Conservation (phyloP, 176 grass and related monocot genomes). For the Echinochloa phyllopogon region DNA sequence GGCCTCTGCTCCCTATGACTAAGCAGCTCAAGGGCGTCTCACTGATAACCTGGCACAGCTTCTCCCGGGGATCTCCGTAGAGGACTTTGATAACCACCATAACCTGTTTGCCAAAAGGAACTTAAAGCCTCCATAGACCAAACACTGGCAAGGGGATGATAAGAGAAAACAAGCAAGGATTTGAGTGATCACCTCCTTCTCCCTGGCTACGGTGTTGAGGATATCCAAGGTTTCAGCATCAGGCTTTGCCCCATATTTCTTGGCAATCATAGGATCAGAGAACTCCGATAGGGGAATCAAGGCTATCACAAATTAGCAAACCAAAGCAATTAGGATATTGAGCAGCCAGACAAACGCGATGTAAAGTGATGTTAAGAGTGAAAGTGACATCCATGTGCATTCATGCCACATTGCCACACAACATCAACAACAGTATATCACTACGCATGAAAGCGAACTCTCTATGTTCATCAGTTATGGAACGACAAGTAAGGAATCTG, state of each 20-base stretch:
- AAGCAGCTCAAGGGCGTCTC: conserved; percentile 74
- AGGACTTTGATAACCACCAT: conserved; percentile 70
- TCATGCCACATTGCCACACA: neutral
- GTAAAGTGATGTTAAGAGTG: neutral
- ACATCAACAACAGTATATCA: neutral
- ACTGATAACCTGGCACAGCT: conserved; percentile 76
- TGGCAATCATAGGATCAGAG: conserved; percentile 49
- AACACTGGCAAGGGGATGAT: neutral
- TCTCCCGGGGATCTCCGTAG: conserved; percentile 88
- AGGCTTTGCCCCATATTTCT: conserved; percentile 87
- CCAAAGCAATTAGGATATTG: neutral
- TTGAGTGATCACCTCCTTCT: conserved; percentile 69
- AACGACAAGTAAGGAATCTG: neutral
- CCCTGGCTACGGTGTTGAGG: conserved; percentile 67
- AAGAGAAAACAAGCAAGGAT: neutral
- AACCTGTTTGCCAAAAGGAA: conserved; percentile 47
- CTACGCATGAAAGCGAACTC: neutral
- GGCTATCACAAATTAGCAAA: conserved; percentile 50
- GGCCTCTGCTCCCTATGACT: conserved; percentile 88
- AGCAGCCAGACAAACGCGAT: neutral
- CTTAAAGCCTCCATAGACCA: neutral
- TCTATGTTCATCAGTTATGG: neutral
- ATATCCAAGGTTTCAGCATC: conserved; percentile 88
- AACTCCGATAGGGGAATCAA: conserved; percentile 80
- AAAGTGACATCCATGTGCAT: neutral